Conservation (phyloP, 148 eudicot genomes). For the Vaccinium vitisidaea region DNA sequence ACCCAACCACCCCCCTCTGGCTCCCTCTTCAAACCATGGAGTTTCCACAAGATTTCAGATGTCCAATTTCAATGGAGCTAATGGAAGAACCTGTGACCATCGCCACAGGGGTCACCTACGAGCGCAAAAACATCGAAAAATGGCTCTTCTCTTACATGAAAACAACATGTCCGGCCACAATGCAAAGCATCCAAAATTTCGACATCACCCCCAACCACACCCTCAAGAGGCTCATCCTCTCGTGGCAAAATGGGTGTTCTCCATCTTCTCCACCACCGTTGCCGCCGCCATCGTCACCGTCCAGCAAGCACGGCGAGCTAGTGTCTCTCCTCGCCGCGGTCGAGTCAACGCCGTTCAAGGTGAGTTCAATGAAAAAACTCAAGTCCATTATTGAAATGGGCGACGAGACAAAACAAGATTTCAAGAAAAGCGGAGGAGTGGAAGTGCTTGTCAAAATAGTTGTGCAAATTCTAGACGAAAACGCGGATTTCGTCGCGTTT, state of each 20-base stretch:
- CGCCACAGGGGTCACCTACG: constrained; percentile 52
- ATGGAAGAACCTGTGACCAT: constrained; percentile 58
- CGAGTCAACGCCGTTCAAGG: constrained; percentile 47
- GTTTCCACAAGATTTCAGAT: constrained; percentile 48
- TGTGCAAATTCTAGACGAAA: constrained; percentile 32
- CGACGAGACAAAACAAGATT: constrained; percentile 24
- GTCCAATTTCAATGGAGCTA: constrained; percentile 62
- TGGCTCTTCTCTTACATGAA: constrained; percentile 44
- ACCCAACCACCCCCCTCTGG: not conserved
- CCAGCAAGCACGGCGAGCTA: constrained; percentile 35
- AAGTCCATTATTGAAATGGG: constrained; percentile 30
- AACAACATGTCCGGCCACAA: constrained; percentile 47
- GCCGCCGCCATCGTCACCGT: not conserved
- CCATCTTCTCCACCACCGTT: constrained; percentile 5
- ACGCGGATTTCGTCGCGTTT: constrained; percentile 36
- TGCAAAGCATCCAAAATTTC: constrained; percentile 29
- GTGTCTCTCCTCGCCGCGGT: constrained; percentile 28
- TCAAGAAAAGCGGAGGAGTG: constrained; percentile 30
- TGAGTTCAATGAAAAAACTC: constrained; percentile 35
- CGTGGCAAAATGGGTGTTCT: constrained; percentile 25
- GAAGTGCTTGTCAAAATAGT: constrained; percentile 33
- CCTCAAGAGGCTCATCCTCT: constrained; percentile 42
- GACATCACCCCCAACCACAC: constrained; percentile 49
- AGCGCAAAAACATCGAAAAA: constrained; percentile 44
- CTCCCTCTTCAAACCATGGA: constrained; percentile 23